These are phyloP conservation scores for Pseudogymnoascus sp. DNA, from an alignment of 2,329 filamentous ascomycete species.

Conservation along the genomic window DNA sequence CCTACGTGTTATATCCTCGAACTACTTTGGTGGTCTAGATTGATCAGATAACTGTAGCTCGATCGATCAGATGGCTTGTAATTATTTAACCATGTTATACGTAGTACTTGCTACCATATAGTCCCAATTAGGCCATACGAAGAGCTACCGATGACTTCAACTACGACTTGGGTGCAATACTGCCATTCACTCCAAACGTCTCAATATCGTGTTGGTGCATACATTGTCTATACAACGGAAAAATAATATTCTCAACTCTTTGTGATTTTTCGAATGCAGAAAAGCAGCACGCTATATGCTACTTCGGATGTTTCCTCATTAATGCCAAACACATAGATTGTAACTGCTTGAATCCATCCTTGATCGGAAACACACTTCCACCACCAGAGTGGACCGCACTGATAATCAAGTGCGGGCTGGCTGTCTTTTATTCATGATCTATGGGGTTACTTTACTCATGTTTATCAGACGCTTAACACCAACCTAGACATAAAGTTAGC, in stretches of 20 bases:
- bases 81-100: background rate
- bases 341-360: background rate
- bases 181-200: background rate
- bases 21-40: background rate
- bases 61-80: background rate
- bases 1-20: background rate
- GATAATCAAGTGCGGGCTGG: background rate
- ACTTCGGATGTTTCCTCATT: background rate
- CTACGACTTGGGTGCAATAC: background rate
- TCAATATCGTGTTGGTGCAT: background rate
- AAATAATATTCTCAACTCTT: slow-evolving; percentile 5
- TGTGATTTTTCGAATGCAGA: background rate
- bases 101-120: background rate
- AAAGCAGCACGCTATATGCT: background rate
- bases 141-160: background rate
- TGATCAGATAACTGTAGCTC: background rate
- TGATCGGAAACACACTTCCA: background rate
- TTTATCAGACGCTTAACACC: slow-evolving; percentile 69
- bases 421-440: background rate
- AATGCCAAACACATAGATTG: background rate
- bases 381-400: background rate
- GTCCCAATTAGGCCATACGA: background rate
- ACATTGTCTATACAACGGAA: background rate
- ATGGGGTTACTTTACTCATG: slow-evolving; percentile 68
- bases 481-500: slow-evolving; percentile 46